phyloP scores from a whole-genome alignment of 2,329 filamentous ascomycete genomes.

The Pseudonectria foliicola region DNA sequence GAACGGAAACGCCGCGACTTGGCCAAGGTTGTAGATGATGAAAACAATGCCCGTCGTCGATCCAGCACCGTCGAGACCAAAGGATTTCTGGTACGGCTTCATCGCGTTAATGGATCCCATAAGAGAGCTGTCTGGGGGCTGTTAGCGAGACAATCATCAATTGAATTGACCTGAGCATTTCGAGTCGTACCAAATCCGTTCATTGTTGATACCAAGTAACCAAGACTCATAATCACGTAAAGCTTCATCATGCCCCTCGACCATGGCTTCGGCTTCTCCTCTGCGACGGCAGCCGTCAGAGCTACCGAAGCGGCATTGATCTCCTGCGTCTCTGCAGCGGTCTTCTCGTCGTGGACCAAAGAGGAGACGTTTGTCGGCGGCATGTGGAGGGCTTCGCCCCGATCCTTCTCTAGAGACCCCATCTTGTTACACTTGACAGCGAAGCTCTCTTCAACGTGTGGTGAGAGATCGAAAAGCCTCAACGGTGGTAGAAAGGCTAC shows the following conservation, averaged over 20 bases:
- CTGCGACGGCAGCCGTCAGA: slow-evolving; percentile 5
- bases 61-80: slow-evolving; percentile 38
- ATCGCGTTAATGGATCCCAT: slow-evolving; percentile 47
- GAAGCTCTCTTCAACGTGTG: too few relatives aligned
- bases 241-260: slow-evolving; percentile 25
- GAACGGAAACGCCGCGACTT: slow-evolving; percentile 9
- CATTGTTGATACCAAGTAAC: slow-evolving; percentile 23
- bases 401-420: too few relatives aligned
- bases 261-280: slow-evolving; percentile 9
- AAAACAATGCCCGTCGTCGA: slow-evolving; percentile 25
- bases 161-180: neutral
- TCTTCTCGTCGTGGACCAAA: neutral
- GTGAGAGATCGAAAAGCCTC: too few relatives aligned
- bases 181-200: slow-evolving; percentile 21
- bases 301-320: slow-evolving; percentile 4
- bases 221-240: slow-evolving; percentile 20
- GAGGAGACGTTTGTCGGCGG: slow-evolving; percentile 4
- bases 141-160: slow-evolving; percentile 1
- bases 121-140: slow-evolving; percentile 31
- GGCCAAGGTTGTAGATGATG: slow-evolving; percentile 12
- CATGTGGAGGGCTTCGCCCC: too few relatives aligned
- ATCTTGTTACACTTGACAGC: too few relatives aligned
- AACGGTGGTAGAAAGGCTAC: too few relatives aligned
- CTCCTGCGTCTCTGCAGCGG: neutral
- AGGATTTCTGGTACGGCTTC: slow-evolving; percentile 41